Conservation (phyloP, 2,329 filamentous ascomycete species). For the Alternaria sp. region DNA sequence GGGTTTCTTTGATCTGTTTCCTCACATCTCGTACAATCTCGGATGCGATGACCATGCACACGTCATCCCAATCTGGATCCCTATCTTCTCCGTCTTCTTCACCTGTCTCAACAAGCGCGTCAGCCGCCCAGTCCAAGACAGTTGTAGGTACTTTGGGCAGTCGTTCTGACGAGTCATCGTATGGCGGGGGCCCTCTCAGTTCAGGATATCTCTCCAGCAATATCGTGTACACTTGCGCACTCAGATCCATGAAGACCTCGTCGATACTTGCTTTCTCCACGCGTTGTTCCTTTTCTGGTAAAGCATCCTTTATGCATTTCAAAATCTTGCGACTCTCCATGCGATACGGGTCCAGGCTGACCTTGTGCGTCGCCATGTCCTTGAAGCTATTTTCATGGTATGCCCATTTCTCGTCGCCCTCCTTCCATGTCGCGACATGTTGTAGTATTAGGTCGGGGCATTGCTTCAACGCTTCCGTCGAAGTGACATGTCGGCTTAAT, state of each 20-base stretch:
- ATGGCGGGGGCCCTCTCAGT: constrained; percentile 71
- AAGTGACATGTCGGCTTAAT: constrained; percentile 79
- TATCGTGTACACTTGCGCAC: constrained; percentile 79
- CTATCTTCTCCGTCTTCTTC: constrained; percentile 75
- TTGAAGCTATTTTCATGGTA: constrained; percentile 83
- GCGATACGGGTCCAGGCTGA: constrained; percentile 91
- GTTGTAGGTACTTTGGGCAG: constrained; percentile 78
- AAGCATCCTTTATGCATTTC: constrained; percentile 75
- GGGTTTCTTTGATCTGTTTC: constrained; percentile 69
- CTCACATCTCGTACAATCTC: constrained; percentile 86
- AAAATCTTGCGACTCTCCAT: constrained; percentile 85
- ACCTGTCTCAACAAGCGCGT: constrained; percentile 83
- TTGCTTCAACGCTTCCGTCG: constrained; percentile 82
- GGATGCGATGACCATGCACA: constrained; percentile 84
- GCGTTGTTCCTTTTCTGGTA: constrained; percentile 72
- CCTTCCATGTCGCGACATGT: constrained; percentile 94
- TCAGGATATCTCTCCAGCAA: constrained; percentile 81
- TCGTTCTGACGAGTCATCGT: constrained; percentile 74
- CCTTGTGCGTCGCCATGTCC: constrained; percentile 88
- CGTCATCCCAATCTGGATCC: constrained; percentile 96
- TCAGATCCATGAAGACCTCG: constrained; percentile 94
- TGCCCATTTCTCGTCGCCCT: constrained; percentile 90
- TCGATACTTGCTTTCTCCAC: constrained; percentile 96
- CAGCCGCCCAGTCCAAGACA: constrained; percentile 82
- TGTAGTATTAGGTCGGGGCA: constrained; percentile 87